A percentile compares a stretch with the other conserved stretches of the same genome.
These are phyloP conservation scores for Colletotrichum nymphaeae DNA, from an alignment of 2,329 filamentous ascomycete genomes.

Conservation along the genomic window DNA sequence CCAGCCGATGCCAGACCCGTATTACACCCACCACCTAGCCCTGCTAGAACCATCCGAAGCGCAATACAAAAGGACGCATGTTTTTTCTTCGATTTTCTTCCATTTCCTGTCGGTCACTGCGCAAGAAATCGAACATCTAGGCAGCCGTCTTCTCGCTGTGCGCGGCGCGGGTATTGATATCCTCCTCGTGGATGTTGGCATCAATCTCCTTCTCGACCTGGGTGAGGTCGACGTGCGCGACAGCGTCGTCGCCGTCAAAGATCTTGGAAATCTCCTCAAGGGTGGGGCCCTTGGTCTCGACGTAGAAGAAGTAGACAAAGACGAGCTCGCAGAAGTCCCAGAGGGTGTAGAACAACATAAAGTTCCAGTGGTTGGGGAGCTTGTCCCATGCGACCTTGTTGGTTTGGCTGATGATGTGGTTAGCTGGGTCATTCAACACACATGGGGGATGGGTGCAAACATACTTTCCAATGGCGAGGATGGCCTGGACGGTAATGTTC, in stretches of 20 bases:
- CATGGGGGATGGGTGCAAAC: slow-evolving; percentile 45
- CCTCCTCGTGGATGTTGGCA: slow-evolving; percentile 47
- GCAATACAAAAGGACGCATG: slow-evolving; percentile 21
- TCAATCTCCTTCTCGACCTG: slow-evolving; percentile 67
- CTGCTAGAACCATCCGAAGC: not conserved
- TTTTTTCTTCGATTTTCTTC: not conserved
- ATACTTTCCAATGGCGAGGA: slow-evolving; percentile 70
- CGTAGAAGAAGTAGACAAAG: slow-evolving; percentile 75
- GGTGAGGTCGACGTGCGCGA: slow-evolving; percentile 64
- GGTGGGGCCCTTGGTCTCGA: slow-evolving; percentile 77
- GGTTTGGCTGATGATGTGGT: slow-evolving; percentile 59
- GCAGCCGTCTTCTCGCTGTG: slow-evolving; percentile 38
- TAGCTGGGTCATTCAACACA: not conserved
- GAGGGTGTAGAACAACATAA: slow-evolving; percentile 74
- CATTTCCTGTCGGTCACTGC: not conserved
- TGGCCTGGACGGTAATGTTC: slow-evolving; percentile 72
- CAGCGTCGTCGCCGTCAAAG: slow-evolving; percentile 74
- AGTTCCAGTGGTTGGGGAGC: slow-evolving; percentile 70
- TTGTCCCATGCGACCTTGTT: slow-evolving; percentile 73
- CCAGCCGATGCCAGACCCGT: not conserved
- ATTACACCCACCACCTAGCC: slow-evolving; percentile 27
- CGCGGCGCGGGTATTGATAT: slow-evolving; percentile 42
- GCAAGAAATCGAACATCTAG: slow-evolving; percentile 8
- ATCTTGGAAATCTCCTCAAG: slow-evolving; percentile 78
- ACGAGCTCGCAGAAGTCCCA: slow-evolving; percentile 71